Evolutionary conservation across 495 filamentous ascomycete species (phyloP), one percentile per base, ranked within the genome.

Genomic region (Pseudomonodictys pantanalensis): DNA sequence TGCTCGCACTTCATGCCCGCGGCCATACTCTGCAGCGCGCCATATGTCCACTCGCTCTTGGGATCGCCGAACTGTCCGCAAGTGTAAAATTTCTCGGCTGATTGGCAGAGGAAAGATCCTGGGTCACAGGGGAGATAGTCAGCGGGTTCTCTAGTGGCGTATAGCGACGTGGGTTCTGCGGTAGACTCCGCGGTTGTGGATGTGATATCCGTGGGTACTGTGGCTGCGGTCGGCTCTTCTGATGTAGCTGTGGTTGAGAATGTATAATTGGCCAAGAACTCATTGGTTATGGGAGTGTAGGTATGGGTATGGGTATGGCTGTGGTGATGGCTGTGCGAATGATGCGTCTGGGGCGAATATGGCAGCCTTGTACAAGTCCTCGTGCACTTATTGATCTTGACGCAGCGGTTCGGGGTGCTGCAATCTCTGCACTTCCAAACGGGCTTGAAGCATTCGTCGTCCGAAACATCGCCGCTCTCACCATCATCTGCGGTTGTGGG

Each of bases 81-180:
- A 4, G 68, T 73, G 9, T 63, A 38, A 55, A 62, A 71, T 28
- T 60, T 64, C 0, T 49, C 64, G 30, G 28, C 24, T 12, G 57
- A 64, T 30, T 58, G 63, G 66, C 71, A 71, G 51, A 71, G 59
- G 64, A 73, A 71, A 2, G 68, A 67, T 1, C 67, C 71, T n/a
- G 69, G 71, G 9, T 43, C 41, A 35, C 71, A 73, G 17, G 68
- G 68, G 9, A 73, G 66, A 45, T 68, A 73, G 23, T 24, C 25
- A 6, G 41, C 32, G 0, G 54, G 50, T 42, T 69, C 52, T 23
- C 47, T 55, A 8, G 44, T 58, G 11, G 57, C 70, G 50, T 61
- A 71, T 1, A 64, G 45, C 0, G 10, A n/a, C n/a, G n/a, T n/a
- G n/a, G n/a, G n/a, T n/a, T n/a, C n/a, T n/a, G n/a, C n/a, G n/a